Evolutionary conservation across 2,329 filamentous ascomycete species (phyloP).

Genomic region (Clarireedia hainanense): DNA sequence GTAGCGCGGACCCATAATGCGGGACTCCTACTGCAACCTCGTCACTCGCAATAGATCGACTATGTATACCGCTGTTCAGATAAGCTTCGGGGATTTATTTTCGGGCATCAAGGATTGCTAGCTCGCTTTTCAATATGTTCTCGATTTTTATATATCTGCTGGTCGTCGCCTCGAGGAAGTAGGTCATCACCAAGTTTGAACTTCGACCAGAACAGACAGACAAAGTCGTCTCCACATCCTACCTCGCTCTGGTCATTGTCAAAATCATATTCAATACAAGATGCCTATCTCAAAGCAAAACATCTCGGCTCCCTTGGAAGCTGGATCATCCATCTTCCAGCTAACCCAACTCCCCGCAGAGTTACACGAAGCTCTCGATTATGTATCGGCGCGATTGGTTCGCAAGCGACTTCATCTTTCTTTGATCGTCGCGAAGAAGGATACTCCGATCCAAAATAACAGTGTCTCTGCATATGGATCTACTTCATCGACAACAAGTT

Average conservation of each 20-base stretch:
- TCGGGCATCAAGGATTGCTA: not conserved
- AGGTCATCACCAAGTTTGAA: not conserved
- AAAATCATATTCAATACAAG: not conserved
- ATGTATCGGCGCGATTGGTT: slow-evolving; percentile 47
- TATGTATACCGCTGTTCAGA: no score
- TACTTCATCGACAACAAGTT: slow-evolving; percentile 14
- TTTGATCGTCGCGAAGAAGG: slow-evolving; percentile 48
- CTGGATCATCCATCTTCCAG: slow-evolving; percentile 51
- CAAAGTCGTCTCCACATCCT: not conserved
- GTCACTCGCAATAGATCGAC: not conserved
- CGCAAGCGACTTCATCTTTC: slow-evolving; percentile 49
- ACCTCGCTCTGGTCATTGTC: not conserved
- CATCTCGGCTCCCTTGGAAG: slow-evolving; percentile 57
- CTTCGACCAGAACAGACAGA: not conserved
- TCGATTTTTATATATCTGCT: slow-evolving; percentile 1
- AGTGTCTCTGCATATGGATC: slow-evolving; percentile 1
- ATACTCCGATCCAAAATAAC: slow-evolving; percentile 33
- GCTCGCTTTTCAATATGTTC: not conserved
- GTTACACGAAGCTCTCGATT: slow-evolving; percentile 48
- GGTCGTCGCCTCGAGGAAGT: not conserved
- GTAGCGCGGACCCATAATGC: not conserved
- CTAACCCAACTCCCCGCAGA: slow-evolving; percentile 48
- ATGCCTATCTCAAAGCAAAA: slow-evolving; percentile 38
- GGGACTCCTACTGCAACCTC: not conserved
- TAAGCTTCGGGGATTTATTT: not conserved